Base-by-base conservation (phyloP, 768 basidiomycete species). In the Psilocybe azurescens region DNA sequence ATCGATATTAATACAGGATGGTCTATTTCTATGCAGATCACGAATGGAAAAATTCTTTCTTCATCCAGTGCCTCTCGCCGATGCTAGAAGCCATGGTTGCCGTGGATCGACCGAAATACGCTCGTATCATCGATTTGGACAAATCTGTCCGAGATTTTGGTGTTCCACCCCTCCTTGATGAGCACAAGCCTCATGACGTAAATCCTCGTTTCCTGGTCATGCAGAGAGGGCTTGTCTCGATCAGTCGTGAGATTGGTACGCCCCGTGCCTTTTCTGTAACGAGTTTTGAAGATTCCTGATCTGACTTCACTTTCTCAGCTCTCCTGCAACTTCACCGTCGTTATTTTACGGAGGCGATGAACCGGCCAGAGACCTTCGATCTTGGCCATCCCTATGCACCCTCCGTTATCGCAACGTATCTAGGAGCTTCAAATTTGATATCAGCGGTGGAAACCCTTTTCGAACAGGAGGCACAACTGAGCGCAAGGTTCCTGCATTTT, bases 11-110 rank as follows among this genome's bases (percentile, higher is more conserved):
- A 50, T 47, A 18, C 36, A 46, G 39, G 24, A 24, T 41, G 56
- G 28, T 56, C 56, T 56, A 32, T 60, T 63, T 44, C 38, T 51
- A 36, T 48, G 30, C 64, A 89, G 89, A 89, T 72, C 88, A 89
- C 60, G 81, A 86, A 69, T 91, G 89, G 89, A 89, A 89, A 67
- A 85, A 87, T 65, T 74, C 77, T 0, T 90, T 91, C 75, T 87
- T 88, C 69, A 77, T 82, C 30, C 69, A 85, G 33, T 89, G 89
- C 72, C 77, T 89, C 61, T 81, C 83, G 8, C 89, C 89, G 2
- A 83, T 89, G 52, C 74, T 89, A 39, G 85, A 88, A 65, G 77
- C 81, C 6, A 83, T 85, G 66, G 81, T 85, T 50, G 78, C 83
- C 28, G 81, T 85, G 5, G 76, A 83, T 44, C 76, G 77, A n/a